These are phyloP conservation scores for Cercospora canescens DNA, from an alignment of 2,329 filamentous ascomycete genomes.

Conservation along the genomic window DNA sequence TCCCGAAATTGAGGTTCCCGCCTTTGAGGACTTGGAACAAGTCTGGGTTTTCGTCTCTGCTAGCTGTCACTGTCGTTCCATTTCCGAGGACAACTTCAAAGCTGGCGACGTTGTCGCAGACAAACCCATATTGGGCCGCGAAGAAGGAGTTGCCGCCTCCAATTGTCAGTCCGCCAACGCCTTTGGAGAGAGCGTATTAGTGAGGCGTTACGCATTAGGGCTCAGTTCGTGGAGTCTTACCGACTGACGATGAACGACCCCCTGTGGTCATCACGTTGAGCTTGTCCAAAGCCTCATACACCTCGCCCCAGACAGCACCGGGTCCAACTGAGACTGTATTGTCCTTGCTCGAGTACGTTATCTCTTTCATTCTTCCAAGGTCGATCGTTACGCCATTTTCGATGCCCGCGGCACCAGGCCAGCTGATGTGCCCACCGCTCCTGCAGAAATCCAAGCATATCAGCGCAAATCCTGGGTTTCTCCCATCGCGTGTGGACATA, in stretches of 20 bases:
- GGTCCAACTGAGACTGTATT: constrained; percentile 38
- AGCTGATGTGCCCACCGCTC: constrained; percentile 29
- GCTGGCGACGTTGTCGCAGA: constrained; percentile 30
- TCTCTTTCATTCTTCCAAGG: constrained; percentile 21
- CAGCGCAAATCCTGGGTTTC: background rate
- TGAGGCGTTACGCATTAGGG: background rate
- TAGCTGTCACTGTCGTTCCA: constrained; percentile 26
- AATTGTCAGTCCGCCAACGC: constrained; percentile 31
- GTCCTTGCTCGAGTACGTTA: constrained; percentile 15
- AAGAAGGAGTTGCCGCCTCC: constrained; percentile 34
- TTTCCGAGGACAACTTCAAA: constrained; percentile 30
- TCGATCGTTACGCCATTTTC: constrained; percentile 29
- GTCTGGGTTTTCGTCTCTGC: constrained; percentile 21
- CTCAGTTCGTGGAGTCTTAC: background rate
- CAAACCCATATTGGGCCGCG: constrained; percentile 26
- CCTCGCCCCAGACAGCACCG: constrained; percentile 20
- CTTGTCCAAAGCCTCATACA: constrained; percentile 18
- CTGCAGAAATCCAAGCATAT: background rate
- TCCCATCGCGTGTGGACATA: background rate
- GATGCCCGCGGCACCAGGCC: constrained; percentile 26
- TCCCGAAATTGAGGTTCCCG: constrained; percentile 27
- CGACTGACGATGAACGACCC: constrained; percentile 26
- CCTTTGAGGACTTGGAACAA: constrained; percentile 28
- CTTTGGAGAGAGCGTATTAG: background rate
- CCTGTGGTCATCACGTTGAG: constrained; percentile 22